Evolutionary conservation across 2,329 filamentous ascomycete genomes (phyloP).

Genomic region (Pleomassaria siparia): DNA sequence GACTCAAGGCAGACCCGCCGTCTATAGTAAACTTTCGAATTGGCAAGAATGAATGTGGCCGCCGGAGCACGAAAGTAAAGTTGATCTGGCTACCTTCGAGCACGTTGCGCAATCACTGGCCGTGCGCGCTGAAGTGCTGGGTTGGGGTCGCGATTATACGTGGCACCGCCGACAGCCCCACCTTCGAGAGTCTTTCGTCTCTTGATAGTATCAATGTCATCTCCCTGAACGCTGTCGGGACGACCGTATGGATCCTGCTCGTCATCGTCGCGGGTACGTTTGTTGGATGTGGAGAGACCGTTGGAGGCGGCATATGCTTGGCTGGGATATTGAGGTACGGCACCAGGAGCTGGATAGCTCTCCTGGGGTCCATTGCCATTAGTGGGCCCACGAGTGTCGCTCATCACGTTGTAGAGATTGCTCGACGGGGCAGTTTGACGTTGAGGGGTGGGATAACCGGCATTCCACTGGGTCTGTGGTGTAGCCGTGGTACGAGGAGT

Average conservation of each 20-base stretch:
- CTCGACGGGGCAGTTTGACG: slow-evolving; percentile 69
- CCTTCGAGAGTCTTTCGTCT: slow-evolving; percentile 73
- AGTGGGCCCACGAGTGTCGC: slow-evolving; percentile 68
- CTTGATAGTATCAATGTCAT: slow-evolving; percentile 68
- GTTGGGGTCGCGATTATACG: slow-evolving; percentile 35
- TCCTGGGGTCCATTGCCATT: slow-evolving; percentile 70
- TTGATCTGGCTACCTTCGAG: slow-evolving; percentile 28
- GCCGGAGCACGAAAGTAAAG: slow-evolving; percentile 16
- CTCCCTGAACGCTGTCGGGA: slow-evolving; percentile 56
- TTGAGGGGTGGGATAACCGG: slow-evolving; percentile 77
- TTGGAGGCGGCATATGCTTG: slow-evolving; percentile 62
- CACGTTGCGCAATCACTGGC: slow-evolving; percentile 31
- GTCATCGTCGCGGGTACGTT: slow-evolving; percentile 66
- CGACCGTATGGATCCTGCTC: slow-evolving; percentile 66
- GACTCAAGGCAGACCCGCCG: slow-evolving; percentile 20
- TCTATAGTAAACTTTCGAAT: slow-evolving; percentile 25
- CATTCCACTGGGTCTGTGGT: slow-evolving; percentile 70
- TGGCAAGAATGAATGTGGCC: slow-evolving; percentile 20
- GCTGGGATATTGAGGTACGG: slow-evolving; percentile 60
- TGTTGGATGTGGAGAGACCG: slow-evolving; percentile 59
- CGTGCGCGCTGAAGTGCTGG: slow-evolving; percentile 36
- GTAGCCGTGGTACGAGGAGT: slow-evolving; percentile 79
- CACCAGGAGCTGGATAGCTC: slow-evolving; percentile 68
- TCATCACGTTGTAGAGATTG: slow-evolving; percentile 87
- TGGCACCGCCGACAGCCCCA: slow-evolving; percentile 33